Evolutionary conservation across 768 basidiomycete genomes (phyloP).

Genomic region (Collybia sordida): DNA sequence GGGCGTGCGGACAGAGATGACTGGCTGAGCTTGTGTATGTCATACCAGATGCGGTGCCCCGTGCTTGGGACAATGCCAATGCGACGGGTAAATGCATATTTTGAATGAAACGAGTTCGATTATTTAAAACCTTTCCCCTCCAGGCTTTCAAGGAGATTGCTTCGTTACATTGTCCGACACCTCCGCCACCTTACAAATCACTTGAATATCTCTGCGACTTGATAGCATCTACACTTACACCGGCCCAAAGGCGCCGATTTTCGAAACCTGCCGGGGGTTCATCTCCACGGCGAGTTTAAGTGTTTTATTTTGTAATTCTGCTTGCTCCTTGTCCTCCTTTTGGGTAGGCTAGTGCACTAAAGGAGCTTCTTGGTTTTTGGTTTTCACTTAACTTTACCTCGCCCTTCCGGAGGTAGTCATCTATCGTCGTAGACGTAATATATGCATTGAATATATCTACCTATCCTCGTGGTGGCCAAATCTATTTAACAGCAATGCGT

Average conservation of each 20-base stretch:
- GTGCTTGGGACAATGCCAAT: conserved; percentile 60
- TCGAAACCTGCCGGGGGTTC: conserved; percentile 39
- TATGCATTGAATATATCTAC: no score
- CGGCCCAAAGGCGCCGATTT: conserved; percentile 38
- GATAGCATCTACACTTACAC: no score
- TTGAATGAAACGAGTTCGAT: background rate
- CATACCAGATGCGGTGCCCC: conserved; percentile 76
- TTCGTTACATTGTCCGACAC: conserved; percentile 82
- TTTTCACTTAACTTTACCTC: no score
- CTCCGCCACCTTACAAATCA: conserved; percentile 67
- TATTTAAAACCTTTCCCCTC: conserved; percentile 3
- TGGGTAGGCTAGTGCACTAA: background rate
- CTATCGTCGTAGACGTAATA: no score
- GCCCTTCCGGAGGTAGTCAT: no score
- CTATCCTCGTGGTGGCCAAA: no score
- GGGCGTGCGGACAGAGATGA: conserved; percentile 83
- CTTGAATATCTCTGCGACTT: no score
- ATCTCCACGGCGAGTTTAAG: conserved; percentile 47
- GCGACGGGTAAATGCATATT: conserved; percentile 50
- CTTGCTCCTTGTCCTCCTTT: no score
- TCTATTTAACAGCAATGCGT: no score
- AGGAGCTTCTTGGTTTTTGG: background rate
- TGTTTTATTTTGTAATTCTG: background rate
- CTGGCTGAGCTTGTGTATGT: conserved; percentile 83
- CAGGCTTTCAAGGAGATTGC: conserved; percentile 72